Percentiles rank a stretch among this genome's conserved stretches.
phyloP scores from a whole-genome alignment of 176 grass and related monocot genomes.

The Microstegium vimineum region DNA sequence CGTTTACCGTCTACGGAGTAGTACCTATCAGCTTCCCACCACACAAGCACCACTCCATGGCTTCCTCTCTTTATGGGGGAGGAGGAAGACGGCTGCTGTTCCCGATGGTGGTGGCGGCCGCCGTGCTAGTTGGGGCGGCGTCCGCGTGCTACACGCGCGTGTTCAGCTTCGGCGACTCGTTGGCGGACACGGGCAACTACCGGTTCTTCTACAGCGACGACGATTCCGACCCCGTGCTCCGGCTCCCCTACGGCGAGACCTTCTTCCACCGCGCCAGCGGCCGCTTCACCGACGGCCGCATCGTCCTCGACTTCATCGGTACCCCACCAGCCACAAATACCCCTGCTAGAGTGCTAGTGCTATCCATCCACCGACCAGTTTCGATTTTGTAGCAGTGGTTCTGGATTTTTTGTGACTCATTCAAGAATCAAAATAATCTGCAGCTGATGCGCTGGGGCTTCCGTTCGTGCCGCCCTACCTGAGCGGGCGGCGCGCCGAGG shows the following conservation, averaged over 20 bases:
- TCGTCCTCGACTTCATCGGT: slow-evolving; percentile 83
- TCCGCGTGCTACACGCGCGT: slow-evolving; percentile 49
- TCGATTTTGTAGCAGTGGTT: too few species aligned
- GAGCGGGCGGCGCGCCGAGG: slow-evolving; percentile 28
- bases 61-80: not conserved
- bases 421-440: not conserved
- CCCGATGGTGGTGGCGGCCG: not conserved
- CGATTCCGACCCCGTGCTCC: slow-evolving; percentile 23
- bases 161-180: slow-evolving; percentile 81
- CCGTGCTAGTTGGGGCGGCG: not conserved
- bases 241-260: slow-evolving; percentile 67
- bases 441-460: slow-evolving; percentile 48
- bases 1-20: too few species aligned
- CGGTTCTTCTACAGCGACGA: slow-evolving; percentile 18
- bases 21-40: too few species aligned
- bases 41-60: slow-evolving; percentile 7
- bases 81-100: not conserved
- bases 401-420: too few species aligned
- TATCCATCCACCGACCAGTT: too few species aligned
- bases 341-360: too few species aligned
- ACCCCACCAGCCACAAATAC: too few species aligned
- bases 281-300: slow-evolving; percentile 62
- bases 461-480: slow-evolving; percentile 58
- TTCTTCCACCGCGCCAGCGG: slow-evolving; percentile 76
- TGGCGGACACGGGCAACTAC: slow-evolving; percentile 77